A percentile compares a stretch with the other conserved stretches of the same genome.
Conservation (phyloP, 768 basidiomycete genomes). For the Collybiopsis confluens region DNA sequence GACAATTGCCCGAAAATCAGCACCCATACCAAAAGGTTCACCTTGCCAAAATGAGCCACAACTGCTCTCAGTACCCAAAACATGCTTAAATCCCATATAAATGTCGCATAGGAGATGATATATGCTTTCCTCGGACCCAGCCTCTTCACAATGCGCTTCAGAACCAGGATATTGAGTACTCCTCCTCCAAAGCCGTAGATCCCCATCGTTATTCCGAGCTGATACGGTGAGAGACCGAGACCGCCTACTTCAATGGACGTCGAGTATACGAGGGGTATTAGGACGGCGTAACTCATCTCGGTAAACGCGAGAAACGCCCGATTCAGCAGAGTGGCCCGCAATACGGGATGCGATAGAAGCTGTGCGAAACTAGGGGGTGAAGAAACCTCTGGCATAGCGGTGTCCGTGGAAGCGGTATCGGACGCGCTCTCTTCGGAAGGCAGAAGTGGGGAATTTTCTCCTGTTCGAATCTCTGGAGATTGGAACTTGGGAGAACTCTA, state of each 20-base stretch:
- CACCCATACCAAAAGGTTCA: slow-evolving; percentile 27
- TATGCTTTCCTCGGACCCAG: slow-evolving; percentile 54
- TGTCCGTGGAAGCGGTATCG: no score
- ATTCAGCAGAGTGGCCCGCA: slow-evolving; percentile 20
- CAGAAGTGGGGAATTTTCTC: neutral
- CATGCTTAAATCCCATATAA: slow-evolving; percentile 17
- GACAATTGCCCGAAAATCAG: slow-evolving; percentile 31
- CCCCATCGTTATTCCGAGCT: slow-evolving; percentile 47
- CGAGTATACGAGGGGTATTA: slow-evolving; percentile 27
- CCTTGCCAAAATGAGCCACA: slow-evolving; percentile 27
- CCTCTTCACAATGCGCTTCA: slow-evolving; percentile 42
- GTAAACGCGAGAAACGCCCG: slow-evolving; percentile 24
- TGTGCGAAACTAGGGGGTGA: slow-evolving; percentile 14
- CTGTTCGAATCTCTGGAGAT: neutral
- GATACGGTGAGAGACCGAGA: slow-evolving; percentile 43
- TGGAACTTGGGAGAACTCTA: slow-evolving; percentile 12
- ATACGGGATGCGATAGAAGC: slow-evolving; percentile 18
- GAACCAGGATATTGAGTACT: slow-evolving; percentile 46
- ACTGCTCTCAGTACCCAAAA: slow-evolving; percentile 11
- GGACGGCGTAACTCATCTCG: slow-evolving; percentile 22
- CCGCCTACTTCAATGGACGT: slow-evolving; percentile 50
- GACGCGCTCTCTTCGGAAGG: neutral
- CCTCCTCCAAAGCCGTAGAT: slow-evolving; percentile 48
- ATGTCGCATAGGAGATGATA: slow-evolving; percentile 26
- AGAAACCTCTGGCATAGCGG: neutral